phyloP scores from a whole-genome alignment of 108 stramenopile species.

The Cyclotella sp. region DNA sequence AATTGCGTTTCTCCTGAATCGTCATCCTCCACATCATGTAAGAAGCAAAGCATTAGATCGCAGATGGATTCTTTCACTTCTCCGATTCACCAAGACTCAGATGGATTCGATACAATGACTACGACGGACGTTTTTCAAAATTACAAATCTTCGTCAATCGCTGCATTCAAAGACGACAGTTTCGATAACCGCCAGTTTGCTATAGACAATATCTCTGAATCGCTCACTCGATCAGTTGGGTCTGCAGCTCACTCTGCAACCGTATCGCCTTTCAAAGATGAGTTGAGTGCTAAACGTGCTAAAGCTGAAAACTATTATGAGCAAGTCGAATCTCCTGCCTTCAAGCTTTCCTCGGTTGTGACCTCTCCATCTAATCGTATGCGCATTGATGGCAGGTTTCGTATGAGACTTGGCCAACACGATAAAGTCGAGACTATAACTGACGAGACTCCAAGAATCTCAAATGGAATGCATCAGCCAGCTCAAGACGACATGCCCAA shows the following conservation, averaged over 20 bases:
- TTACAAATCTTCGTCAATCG: neutral
- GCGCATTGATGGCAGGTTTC: neutral
- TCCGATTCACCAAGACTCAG: too few relatives aligned
- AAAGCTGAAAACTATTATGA: neutral
- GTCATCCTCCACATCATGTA: too few relatives aligned
- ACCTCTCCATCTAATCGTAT: constrained; percentile 19
- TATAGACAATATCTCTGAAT: neutral
- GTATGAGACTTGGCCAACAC: neutral
- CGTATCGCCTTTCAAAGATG: neutral
- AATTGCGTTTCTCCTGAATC: too few relatives aligned
- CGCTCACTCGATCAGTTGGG: neutral
- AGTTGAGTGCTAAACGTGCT: neutral
- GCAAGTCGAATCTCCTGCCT: neutral
- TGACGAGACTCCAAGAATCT: neutral
- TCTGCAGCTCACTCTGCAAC: neutral
- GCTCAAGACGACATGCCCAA: neutral
- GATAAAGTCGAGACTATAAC: neutral
- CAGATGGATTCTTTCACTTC: too few relatives aligned
- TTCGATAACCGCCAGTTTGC: neutral
- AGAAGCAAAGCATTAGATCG: too few relatives aligned
- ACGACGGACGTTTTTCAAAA: too few relatives aligned
- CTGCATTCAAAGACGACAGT: neutral
- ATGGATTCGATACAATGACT: too few relatives aligned
- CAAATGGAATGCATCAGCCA: neutral
- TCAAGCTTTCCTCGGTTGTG: constrained; percentile 6